These are phyloP conservation scores for Apiospora saccharicola DNA, from an alignment of 2,329 filamentous ascomycete genomes.

Conservation along the genomic window DNA sequence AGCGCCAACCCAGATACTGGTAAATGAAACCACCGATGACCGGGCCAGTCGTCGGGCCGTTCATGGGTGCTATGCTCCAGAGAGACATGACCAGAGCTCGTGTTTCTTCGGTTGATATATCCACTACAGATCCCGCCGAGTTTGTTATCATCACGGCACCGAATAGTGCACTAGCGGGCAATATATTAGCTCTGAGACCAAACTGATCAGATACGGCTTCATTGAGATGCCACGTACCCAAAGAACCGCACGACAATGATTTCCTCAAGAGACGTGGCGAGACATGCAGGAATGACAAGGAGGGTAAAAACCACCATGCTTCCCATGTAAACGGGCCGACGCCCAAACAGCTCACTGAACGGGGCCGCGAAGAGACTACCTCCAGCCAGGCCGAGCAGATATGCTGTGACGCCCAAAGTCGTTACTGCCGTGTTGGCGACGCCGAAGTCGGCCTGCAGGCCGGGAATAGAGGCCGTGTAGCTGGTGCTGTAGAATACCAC, in stretches of 20 bases:
- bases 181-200: conserved; percentile 22
- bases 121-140: conserved; percentile 81
- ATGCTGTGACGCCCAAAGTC: conserved; percentile 80
- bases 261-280: conserved; percentile 71
- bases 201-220: not conserved
- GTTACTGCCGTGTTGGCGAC: conserved; percentile 65
- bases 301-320: conserved; percentile 71
- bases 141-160: conserved; percentile 85
- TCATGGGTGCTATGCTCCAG: conserved; percentile 85
- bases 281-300: conserved; percentile 74
- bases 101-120: conserved; percentile 82
- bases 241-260: conserved; percentile 80
- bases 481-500: conserved; percentile 79
- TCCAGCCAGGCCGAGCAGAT: conserved; percentile 75
- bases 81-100: conserved; percentile 84
- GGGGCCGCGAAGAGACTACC: conserved; percentile 79
- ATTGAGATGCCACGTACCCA: conserved; percentile 53
- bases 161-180: conserved; percentile 64
- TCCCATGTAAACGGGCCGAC: conserved; percentile 72
- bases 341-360: conserved; percentile 73
- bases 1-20: conserved; percentile 84
- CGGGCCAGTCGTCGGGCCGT: conserved; percentile 67
- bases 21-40: conserved; percentile 83
- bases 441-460: conserved; percentile 72
- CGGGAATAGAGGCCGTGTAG: conserved; percentile 76